Evolutionary conservation across 352 stramenopile species (phyloP), one percentile per base, ranked within the genome.

Genomic region (Plasmopara viticola): DNA sequence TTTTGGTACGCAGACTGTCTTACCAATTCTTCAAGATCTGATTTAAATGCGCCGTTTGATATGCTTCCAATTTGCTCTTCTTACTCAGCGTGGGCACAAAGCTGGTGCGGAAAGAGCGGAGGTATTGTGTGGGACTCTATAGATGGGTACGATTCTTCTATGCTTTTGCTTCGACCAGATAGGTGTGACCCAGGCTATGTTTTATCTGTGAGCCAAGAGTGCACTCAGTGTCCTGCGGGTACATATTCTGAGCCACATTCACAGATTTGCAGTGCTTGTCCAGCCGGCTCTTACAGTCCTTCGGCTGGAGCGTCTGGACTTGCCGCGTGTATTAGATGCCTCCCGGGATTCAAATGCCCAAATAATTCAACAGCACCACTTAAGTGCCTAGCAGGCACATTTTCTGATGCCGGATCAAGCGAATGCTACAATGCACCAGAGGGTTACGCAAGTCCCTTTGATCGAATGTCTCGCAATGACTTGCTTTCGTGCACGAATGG

Each of bases 1-100:
- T 86, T 86, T 25, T 84, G 74, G 74, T 86, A 70, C 13, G 61
- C 34, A 9, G 66, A 86, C 44, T 86, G 74, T 15, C 37, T 74
- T 12, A 12, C 7, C 5, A 48, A 48, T 0, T 53, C 48, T 20
- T 37, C 41, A 12, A 78, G 64, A 57, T 78, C 70, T 0, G 61
- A 86, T 59, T 40, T 84, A 14, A 79, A 86, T 25, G 67, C 74
- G 1, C 72, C 72, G 15, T 86, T 71, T 51, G 53, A 74, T 28
- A 44, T 71, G n/a, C 44, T 82, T 6, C 60, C 74, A 6, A 53
- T 58, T 40, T 86, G 74, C 25, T 42, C 55, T 34, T 59, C 54
- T 3, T 86, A 82, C 40, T 55, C 52, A 39, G 60, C 66, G 9
- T 86, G 74, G 74, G 62, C 64, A 2, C 48, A 71, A 61, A 64